Conservation (phyloP, 2,329 filamentous ascomycete species). For the Eutypa lata region DNA sequence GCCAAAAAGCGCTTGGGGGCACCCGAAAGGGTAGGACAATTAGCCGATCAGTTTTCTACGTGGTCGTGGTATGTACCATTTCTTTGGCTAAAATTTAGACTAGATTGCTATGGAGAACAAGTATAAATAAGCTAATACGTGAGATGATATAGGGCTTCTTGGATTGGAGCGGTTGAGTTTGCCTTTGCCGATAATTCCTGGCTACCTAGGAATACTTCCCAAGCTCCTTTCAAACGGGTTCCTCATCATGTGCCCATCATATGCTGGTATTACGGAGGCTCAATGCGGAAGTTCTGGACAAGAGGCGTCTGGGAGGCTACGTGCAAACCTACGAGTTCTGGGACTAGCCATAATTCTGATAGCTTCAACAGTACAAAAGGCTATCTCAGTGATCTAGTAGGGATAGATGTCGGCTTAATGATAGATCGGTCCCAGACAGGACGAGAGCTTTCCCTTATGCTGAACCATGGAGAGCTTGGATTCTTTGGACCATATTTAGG, state of each 20-base stretch:
- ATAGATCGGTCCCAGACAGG: neutral
- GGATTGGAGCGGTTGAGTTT: constrained; percentile 10
- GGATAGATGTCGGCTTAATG: neutral
- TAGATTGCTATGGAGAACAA: neutral
- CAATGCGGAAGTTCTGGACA: neutral
- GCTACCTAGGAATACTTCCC: constrained; percentile 11
- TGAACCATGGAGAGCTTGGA: neutral
- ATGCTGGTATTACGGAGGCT: constrained; percentile 7
- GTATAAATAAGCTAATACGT: neutral
- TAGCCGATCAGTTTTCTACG: neutral
- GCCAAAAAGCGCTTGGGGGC: neutral
- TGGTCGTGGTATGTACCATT: neutral
- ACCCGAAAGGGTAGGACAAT: neutral
- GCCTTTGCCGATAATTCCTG: constrained; percentile 10
- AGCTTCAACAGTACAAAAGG: no score
- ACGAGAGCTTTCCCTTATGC: neutral
- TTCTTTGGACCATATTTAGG: neutral
- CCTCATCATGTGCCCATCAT: constrained; percentile 6
- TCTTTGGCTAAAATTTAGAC: no score
- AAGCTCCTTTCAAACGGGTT: constrained; percentile 6
- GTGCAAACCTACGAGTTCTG: neutral
- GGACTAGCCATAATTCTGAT: no score
- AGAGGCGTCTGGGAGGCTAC: constrained; percentile 2
- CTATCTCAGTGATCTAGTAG: neutral
- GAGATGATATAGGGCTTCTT: constrained; percentile 4